phyloP scores from a whole-genome alignment of 805 yeast genomes.

The Lachancea dasiensis region DNA sequence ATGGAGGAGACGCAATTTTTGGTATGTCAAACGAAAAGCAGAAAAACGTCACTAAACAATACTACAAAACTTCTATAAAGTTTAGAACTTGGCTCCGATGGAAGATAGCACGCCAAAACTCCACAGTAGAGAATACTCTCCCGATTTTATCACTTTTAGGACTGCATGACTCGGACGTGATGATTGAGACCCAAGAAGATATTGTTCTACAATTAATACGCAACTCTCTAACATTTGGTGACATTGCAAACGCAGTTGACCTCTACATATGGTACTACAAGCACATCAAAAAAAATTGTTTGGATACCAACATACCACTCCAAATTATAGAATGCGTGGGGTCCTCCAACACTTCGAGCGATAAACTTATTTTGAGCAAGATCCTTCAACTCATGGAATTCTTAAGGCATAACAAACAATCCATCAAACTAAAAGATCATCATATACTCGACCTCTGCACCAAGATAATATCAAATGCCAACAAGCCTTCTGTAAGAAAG shows the following conservation, averaged over 20 bases:
- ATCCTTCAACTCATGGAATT: slow-evolving; percentile 13
- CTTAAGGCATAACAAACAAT: slow-evolving; percentile 2
- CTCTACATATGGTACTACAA: slow-evolving; percentile 18
- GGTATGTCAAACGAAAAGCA: too few species aligned
- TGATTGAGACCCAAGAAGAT: background rate
- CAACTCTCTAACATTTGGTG: slow-evolving; percentile 16
- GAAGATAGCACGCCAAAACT: slow-evolving; percentile 6
- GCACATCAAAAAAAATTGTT: slow-evolving; percentile 8
- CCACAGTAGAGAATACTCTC: too few species aligned
- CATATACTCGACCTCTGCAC: slow-evolving; percentile 19
- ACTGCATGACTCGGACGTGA: background rate
- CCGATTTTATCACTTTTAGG: background rate
- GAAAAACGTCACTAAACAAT: background rate
- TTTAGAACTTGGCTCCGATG: slow-evolving; percentile 4
- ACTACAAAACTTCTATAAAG: background rate
- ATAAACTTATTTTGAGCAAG: slow-evolving; percentile 16
- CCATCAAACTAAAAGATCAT: slow-evolving; percentile 9
- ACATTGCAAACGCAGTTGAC: slow-evolving; percentile 20
- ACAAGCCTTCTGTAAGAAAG: slow-evolving; percentile 15
- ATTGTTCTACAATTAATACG: too few species aligned
- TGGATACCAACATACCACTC: slow-evolving; percentile 8
- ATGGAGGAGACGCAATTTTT: too few species aligned
- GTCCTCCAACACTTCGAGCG: slow-evolving; percentile 20
- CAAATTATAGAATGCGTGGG: slow-evolving; percentile 18
- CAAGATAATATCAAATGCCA: slow-evolving; percentile 19